phyloP scores from a whole-genome alignment of 768 basidiomycete genomes.

The Kwoniella bestiolae region DNA sequence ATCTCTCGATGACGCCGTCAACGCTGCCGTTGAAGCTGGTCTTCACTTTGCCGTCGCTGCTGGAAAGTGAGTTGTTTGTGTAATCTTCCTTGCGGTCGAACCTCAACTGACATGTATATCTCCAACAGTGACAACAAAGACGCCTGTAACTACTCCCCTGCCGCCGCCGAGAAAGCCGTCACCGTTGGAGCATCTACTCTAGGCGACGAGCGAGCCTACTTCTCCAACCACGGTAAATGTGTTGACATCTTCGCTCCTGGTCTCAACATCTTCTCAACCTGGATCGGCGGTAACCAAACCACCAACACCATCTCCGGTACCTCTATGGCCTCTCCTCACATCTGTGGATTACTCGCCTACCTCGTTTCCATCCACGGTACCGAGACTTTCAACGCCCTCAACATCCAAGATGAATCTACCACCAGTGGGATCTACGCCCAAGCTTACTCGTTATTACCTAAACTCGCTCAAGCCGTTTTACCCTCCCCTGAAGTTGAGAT shows the following conservation, averaged over 20 bases:
- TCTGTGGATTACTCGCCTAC: constrained; percentile 82
- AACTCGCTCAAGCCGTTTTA: constrained; percentile 65
- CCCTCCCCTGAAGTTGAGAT: constrained; percentile 58
- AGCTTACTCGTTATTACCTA: constrained; percentile 64
- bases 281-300: constrained; percentile 68
- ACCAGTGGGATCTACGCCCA: constrained; percentile 47
- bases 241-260: constrained; percentile 93
- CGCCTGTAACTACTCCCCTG: constrained; percentile 92
- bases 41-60: constrained; percentile 98
- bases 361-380: constrained; percentile 85
- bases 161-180: constrained; percentile 81
- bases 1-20: constrained; percentile 80
- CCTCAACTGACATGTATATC: constrained; percentile 4
- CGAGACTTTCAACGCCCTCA: constrained; percentile 47
- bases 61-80: constrained; percentile 61
- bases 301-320: constrained; percentile 67
- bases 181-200: constrained; percentile 82
- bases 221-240: constrained; percentile 89
- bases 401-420: constrained; percentile 7
- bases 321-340: constrained; percentile 88
- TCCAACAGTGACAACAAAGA: constrained; percentile 76
- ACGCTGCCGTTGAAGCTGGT: constrained; percentile 78
- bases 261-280: constrained; percentile 88
- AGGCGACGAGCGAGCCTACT: constrained; percentile 60
- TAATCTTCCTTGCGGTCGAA: too few species aligned